Percentiles rank a stretch among this genome's conserved stretches.
phyloP scores from a whole-genome alignment of 441 rosid species.

The Gossypium davidsonii region DNA sequence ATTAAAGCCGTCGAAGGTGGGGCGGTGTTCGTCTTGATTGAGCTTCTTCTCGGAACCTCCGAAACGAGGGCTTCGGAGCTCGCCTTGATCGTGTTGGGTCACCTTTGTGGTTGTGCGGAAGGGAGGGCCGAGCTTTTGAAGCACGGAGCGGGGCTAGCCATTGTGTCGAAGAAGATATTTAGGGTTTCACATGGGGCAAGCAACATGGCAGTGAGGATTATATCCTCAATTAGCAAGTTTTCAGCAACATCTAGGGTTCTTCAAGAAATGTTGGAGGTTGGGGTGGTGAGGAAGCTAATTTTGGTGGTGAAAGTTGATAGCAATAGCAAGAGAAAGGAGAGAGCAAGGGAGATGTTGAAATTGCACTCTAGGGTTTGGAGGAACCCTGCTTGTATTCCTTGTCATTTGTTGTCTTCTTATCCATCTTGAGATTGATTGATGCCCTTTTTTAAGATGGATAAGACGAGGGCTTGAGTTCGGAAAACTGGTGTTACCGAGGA shows the following conservation, averaged over 20 bases:
- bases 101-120: conserved; percentile 43
- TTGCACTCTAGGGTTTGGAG: conserved; percentile 48
- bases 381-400: conserved; percentile 38
- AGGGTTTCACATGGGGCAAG: conserved; percentile 44
- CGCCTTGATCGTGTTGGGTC: conserved; percentile 26
- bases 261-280: conserved; percentile 50
- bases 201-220: conserved; percentile 38
- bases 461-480: conserved; percentile 9
- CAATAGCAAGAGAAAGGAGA: conserved; percentile 30
- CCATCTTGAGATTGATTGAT: conserved; percentile 23
- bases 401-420: conserved; percentile 31
- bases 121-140: conserved; percentile 47
- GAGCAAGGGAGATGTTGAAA: conserved; percentile 38
- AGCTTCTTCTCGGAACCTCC: conserved; percentile 32
- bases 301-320: conserved; percentile 38
- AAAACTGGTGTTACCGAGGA: conserved; percentile 39
- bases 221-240: conserved; percentile 31
- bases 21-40: conserved; percentile 27
- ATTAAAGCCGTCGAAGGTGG: conserved; percentile 45
- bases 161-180: conserved; percentile 49
- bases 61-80: conserved; percentile 37
- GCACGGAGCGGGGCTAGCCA: conserved; percentile 43
- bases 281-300: conserved; percentile 38
- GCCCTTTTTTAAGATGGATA: background rate
- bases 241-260: conserved; percentile 33